Evolutionary conservation across 805 yeast species (phyloP).

Genomic region (Ogataea corticis): DNA sequence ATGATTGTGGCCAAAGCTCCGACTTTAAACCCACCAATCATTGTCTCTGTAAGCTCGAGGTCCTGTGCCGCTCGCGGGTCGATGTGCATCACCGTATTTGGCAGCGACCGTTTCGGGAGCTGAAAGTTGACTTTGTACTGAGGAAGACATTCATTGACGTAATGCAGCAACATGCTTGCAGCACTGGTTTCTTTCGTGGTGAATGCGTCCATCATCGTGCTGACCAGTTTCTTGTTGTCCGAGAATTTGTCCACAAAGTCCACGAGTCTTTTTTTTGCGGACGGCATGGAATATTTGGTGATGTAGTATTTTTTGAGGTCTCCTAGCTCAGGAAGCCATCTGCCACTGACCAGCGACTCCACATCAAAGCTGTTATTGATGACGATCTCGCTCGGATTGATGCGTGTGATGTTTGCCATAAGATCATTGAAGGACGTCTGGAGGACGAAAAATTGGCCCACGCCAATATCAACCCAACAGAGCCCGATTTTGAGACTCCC

Average conservation of each 20-base stretch:
- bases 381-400: conserved; percentile 79
- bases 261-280: conserved; percentile 40
- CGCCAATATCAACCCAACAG: conserved; percentile 86
- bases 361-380: conserved; percentile 48
- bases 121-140: conserved; percentile 61
- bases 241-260: conserved; percentile 43
- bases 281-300: conserved; percentile 49
- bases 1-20: conserved; percentile 76
- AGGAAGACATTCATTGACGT: conserved; percentile 73
- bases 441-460: conserved; percentile 77
- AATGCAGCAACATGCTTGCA: conserved; percentile 62
- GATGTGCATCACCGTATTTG: conserved; percentile 63
- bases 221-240: conserved; percentile 30
- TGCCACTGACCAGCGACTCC: conserved; percentile 43
- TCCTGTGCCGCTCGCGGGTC: conserved; percentile 80
- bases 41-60: conserved; percentile 65
- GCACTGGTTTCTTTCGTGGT: conserved; percentile 56
- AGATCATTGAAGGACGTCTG: conserved; percentile 59
- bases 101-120: conserved; percentile 59
- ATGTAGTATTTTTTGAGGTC: conserved; percentile 61
- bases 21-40: conserved; percentile 52
- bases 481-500: conserved; percentile 57
- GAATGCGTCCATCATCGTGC: conserved; percentile 34
- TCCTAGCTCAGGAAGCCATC: conserved; percentile 57
- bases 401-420: conserved; percentile 70